phyloP scores from a whole-genome alignment of 768 basidiomycete genomes.

The Mycena albidolilacea region DNA sequence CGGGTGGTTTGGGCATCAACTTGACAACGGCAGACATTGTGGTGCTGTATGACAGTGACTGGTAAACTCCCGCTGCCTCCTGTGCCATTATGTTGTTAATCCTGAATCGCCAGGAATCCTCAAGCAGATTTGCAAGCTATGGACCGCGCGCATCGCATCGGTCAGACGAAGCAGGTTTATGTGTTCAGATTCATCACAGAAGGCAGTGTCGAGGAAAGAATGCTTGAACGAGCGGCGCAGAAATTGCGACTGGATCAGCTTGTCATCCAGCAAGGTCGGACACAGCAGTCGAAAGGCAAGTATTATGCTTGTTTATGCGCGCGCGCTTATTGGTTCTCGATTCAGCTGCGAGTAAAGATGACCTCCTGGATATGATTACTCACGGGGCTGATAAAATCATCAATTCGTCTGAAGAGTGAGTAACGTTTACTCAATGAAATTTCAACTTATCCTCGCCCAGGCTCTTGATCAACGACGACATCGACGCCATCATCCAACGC shows the following conservation, averaged over 20 bases:
- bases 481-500: slow-evolving; percentile 91
- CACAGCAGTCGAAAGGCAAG: slow-evolving; percentile 84
- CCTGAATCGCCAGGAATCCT: slow-evolving; percentile 80
- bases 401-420: slow-evolving; percentile 81
- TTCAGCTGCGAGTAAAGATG: slow-evolving; percentile 94
- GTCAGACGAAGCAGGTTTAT: slow-evolving; percentile 97
- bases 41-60: slow-evolving; percentile 96
- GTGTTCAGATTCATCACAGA: slow-evolving; percentile 98
- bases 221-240: slow-evolving; percentile 95
- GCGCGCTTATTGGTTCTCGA: slow-evolving; percentile 17
- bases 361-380: slow-evolving; percentile 97
- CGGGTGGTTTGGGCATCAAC: slow-evolving; percentile 98
- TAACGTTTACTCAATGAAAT: neutral
- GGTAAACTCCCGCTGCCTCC: slow-evolving; percentile 62
- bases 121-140: slow-evolving; percentile 99
- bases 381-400: slow-evolving; percentile 98
- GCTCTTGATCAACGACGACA: slow-evolving; percentile 87
- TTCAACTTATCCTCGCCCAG: slow-evolving; percentile 52
- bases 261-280: slow-evolving; percentile 96
- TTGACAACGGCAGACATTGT: slow-evolving; percentile 96
- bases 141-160: slow-evolving; percentile 97
- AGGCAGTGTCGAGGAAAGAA: slow-evolving; percentile 95
- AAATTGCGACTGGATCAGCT: slow-evolving; percentile 95
- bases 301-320: slow-evolving; percentile 8
- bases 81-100: slow-evolving; percentile 16